Evolutionary conservation across 139 green algal species (phyloP), one percentile per base, ranked within the genome.

Genomic region (Parachlorella kessleri): DNA sequence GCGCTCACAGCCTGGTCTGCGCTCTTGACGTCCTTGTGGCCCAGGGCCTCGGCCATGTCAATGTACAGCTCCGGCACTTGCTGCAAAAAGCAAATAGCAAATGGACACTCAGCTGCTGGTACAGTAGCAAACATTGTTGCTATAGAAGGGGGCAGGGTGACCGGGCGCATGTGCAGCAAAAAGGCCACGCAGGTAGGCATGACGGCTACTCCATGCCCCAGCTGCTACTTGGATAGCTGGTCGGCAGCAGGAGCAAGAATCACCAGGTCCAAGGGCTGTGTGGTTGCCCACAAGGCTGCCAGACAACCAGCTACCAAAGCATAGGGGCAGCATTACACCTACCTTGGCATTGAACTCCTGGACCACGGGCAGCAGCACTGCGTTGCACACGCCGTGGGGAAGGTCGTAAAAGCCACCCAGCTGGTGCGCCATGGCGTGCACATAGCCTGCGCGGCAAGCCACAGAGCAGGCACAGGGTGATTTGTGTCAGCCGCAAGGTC

Each of bases 381-480:
- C 78, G 21, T 77, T 78, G 78, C 72, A 78, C n/a, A 83, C 72
- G 38, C 78, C 78, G 53, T 83, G 78, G 48, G 78, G 70, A 41
- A 83, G 72, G 78, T 83, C 54, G 53, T 76, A 79, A 24, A 80
- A 68, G 59, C 72, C 78, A 35, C 78, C 78, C 36, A 79, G 54
- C 48, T 83, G 78, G 53, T 83, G 78, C 7, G 67, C 70, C 78
- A 83, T 78, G 63, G 78, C 72, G 55, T 83, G 78, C 32, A 74
- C 65, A 21, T 78, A 68, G 48, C 78, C 70, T 54, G 65, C 32
- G 33, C n/a, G 6, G 48, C n/a, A n/a, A n/a, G n/a, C n/a, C n/a
- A n/a, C n/a, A n/a, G n/a, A n/a, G n/a, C n/a, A n/a, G n/a, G n/a
- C n/a, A n/a, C n/a, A n/a, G n/a, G n/a, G n/a, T n/a, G n/a, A n/a